Base-by-base conservation (phyloP, 208 protist species). In the Acanthamoeba royreba region DNA sequence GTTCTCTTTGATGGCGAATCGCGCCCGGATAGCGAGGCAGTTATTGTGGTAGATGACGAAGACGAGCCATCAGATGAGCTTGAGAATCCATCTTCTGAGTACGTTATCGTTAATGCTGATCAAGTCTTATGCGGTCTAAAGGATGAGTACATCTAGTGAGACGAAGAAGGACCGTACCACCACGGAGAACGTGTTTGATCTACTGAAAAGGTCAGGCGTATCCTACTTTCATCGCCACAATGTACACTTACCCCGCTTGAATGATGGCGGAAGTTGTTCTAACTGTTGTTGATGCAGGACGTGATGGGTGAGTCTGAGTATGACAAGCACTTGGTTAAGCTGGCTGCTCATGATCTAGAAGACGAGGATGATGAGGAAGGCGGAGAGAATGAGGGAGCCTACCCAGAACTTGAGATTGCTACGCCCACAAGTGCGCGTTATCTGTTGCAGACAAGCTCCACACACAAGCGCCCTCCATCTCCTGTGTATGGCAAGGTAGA, bases 151-250 rank as follows among this genome's bases (percentile, higher is more conserved):
- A 83, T 49, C 72, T 38, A 28, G 31, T 49, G 9, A 5, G 17
- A 4, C 72, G 9, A 28, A 25, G 38, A 31, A 89, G 38, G n/a
- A n/a, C n/a, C n/a, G n/a, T n/a, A n/a, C n/a, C n/a, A n/a, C n/a
- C n/a, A 43, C 52, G 28, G 81, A 69, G 7, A 52, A 93, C 46
- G 46, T 93, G 5, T 58, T 90, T 35, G 66, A 81, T 38, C 28
- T 93, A 5, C 69, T 93, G 4, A 11, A 49, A 15, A 33, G 52
- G 31, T 88, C 90, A n/a, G 90, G 90, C 53, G 90, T 93, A 17
- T 61, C 55, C 40, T 93, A 93, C 69, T 90, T 63, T 35, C 90
- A 93, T 61, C 58, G 53, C 13, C 72, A 93, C 90, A 93, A 69
- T 28, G 81, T 89, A 63, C 5, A 38, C 9, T 17, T 28, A 13